Conservation (phyloP, 306 rosid genomes). For the Boehmeria nivea region DNA sequence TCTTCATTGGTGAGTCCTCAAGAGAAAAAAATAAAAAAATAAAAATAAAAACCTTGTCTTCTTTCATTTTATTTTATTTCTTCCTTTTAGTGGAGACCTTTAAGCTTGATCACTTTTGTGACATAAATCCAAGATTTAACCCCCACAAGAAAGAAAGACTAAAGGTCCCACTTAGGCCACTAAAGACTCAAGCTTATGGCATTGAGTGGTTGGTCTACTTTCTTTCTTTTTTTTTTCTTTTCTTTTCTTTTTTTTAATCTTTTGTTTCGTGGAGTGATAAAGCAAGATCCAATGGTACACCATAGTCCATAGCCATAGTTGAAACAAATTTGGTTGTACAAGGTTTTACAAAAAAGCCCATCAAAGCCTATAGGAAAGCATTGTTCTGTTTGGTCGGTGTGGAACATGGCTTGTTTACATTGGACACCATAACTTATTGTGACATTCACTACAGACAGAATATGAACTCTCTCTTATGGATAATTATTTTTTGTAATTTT, state of each 20-base stretch:
- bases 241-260: background rate
- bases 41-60: background rate
- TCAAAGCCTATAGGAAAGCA: constrained; percentile 24
- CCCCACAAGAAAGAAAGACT: constrained; percentile 13
- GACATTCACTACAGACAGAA: background rate
- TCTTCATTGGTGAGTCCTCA: constrained; percentile 76
- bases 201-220: constrained; percentile 27
- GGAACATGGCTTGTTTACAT: constrained; percentile 18
- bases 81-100: constrained; percentile 28
- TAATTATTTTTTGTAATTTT: background rate
- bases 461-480: background rate
- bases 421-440: constrained; percentile 2
- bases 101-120: constrained; percentile 39
- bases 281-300: constrained; percentile 41
- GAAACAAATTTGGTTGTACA: constrained; percentile 24
- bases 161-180: constrained; percentile 53
- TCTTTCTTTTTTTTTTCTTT: background rate
- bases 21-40: background rate
- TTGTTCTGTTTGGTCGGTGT: constrained; percentile 26
- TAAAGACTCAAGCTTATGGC: constrained; percentile 30
- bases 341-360: constrained; percentile 25
- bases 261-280: constrained; percentile 32
- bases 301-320: constrained; percentile 22
- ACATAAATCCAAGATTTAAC: constrained; percentile 29
- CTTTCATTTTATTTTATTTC: constrained; percentile 19